phyloP scores from a whole-genome alignment of 805 yeast genomes.

The Wickerhamomyces bisporus region DNA sequence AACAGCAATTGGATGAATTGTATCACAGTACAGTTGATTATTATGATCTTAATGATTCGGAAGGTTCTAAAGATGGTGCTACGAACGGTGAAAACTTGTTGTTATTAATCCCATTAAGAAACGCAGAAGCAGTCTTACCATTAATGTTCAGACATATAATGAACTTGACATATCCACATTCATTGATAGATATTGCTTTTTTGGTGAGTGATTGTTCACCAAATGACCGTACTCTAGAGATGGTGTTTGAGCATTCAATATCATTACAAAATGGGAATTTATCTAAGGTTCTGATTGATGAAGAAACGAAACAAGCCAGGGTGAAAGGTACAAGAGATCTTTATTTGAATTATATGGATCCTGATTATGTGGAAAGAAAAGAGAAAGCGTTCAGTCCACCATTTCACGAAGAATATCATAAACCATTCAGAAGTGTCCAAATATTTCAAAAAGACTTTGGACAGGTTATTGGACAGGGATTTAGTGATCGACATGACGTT shows the following conservation, averaged over 20 bases:
- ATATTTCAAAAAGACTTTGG: conserved; percentile 82
- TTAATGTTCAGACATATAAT: conserved; percentile 79
- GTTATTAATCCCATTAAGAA: conserved; percentile 69
- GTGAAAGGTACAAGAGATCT: conserved; percentile 55
- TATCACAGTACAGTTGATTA: conserved; percentile 46
- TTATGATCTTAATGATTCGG: conserved; percentile 56
- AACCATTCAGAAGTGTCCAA: conserved; percentile 74
- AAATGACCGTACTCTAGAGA: conserved; percentile 59
- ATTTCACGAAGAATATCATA: conserved; percentile 53
- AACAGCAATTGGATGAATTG: conserved; percentile 32
- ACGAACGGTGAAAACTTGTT: conserved; percentile 57
- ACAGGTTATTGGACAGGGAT: conserved; percentile 80
- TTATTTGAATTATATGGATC: conserved; percentile 66
- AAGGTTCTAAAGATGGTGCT: conserved; percentile 47
- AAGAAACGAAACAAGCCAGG: conserved; percentile 32
- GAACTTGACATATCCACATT: conserved; percentile 83
- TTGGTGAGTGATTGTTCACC: conserved; percentile 75
- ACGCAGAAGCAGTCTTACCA: conserved; percentile 73
- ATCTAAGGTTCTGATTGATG: conserved; percentile 38
- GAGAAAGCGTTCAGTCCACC: conserved; percentile 59
- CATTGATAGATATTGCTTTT: conserved; percentile 73
- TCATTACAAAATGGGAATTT: conserved; percentile 70
- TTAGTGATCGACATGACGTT: conserved; percentile 77
- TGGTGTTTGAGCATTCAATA: conserved; percentile 57
- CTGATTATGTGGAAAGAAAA: conserved; percentile 52